Percentiles rank a stretch among this genome's conserved stretches.
Evolutionary conservation across 306 rosid genomes (phyloP).

Genomic region (Inga laurina): DNA sequence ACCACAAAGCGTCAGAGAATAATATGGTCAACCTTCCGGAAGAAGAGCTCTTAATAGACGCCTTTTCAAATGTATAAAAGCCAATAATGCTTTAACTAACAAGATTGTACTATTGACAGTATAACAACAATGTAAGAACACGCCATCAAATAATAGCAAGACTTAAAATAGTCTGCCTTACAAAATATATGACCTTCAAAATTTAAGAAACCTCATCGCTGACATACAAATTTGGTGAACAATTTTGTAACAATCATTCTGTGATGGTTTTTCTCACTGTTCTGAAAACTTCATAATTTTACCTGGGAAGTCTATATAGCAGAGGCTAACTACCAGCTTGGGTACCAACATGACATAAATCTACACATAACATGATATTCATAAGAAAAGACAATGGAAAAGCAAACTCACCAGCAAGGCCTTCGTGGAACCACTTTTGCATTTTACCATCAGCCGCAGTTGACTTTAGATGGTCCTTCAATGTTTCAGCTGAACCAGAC

Average conservation of each 20-base stretch:
- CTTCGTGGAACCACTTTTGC: constrained; percentile 98
- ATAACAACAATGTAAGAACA: not conserved
- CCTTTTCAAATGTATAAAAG: not conserved
- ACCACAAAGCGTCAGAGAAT: not conserved
- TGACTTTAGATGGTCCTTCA: constrained; percentile 65
- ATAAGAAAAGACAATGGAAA: not conserved
- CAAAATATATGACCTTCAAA: not conserved
- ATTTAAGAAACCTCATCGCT: not conserved
- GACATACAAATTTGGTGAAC: not conserved
- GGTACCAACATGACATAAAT: constrained; percentile 19
- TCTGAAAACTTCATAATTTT: not conserved
- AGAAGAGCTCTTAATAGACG: not conserved
- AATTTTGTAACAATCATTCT: not conserved
- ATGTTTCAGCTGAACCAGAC: constrained; percentile 57
- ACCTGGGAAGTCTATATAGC: not conserved
- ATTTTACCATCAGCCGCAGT: constrained; percentile 79
- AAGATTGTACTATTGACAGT: not conserved
- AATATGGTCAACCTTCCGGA: not conserved
- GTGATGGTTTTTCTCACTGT: constrained; percentile 4
- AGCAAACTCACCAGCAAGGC: constrained; percentile 74
- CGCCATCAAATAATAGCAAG: constrained; percentile 6
- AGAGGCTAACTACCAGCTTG: constrained; percentile 7
- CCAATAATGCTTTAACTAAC: not conserved
- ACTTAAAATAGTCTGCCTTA: not conserved
- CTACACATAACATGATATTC: not conserved